Percentiles rank a stretch among this genome's conserved stretches.
Evolutionary conservation across 345 rosid genomes (phyloP).

Genomic region (Fremontodendron californicum): DNA sequence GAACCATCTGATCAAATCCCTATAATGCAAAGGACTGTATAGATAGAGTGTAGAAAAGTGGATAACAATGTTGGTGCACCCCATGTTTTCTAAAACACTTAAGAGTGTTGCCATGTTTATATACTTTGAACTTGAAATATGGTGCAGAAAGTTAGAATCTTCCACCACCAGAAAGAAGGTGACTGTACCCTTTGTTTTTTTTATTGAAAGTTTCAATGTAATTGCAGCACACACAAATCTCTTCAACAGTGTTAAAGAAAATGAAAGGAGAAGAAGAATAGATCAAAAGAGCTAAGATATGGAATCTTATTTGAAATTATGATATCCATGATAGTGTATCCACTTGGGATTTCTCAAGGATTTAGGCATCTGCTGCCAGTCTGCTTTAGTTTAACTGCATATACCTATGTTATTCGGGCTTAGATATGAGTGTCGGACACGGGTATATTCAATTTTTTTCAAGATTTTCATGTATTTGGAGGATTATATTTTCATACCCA

Average conservation of each 20-base stretch:
- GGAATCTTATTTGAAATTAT: conserved; percentile 13
- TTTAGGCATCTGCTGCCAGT: background rate
- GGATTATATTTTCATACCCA: too few species aligned
- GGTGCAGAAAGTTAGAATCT: conserved; percentile 9
- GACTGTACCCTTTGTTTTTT: conserved; percentile 15
- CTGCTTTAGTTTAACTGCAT: background rate
- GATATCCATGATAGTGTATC: conserved; percentile 16
- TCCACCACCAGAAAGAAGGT: background rate
- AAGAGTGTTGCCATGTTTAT: background rate
- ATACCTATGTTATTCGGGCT: too few species aligned
- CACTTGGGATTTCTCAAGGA: conserved; percentile 17
- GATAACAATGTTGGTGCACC: conserved; percentile 9
- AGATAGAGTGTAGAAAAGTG: background rate
- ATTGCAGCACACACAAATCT: background rate
- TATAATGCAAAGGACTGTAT: conserved; percentile 9
- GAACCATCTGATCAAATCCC: background rate
- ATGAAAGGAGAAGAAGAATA: conserved; percentile 16
- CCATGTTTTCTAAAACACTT: background rate
- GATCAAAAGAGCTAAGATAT: background rate
- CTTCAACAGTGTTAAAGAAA: conserved; percentile 17
- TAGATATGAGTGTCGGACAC: too few species aligned
- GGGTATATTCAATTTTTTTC: too few species aligned
- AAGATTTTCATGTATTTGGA: too few species aligned
- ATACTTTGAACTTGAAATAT: conserved; percentile 17
- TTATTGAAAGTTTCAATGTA: conserved; percentile 20